Conservation (phyloP, 1,139 yeast species). For the Hyphopichia wangnamkhiaoensis region DNA sequence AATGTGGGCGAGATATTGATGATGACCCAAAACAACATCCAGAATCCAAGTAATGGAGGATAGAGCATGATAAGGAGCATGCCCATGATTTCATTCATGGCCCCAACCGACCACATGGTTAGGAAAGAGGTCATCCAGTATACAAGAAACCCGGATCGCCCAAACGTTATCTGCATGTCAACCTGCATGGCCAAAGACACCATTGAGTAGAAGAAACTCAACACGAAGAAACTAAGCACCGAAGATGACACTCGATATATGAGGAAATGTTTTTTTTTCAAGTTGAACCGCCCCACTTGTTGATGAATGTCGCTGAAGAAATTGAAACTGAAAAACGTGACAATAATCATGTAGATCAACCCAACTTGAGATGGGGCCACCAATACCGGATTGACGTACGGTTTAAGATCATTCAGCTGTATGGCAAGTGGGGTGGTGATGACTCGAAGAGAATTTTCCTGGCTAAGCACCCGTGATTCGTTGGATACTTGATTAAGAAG, state of each 20-base stretch:
- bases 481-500: constrained; percentile 8
- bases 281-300: constrained; percentile 36
- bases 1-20: constrained; percentile 40
- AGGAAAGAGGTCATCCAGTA: constrained; percentile 45
- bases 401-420: constrained; percentile 47
- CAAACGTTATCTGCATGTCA: constrained; percentile 40
- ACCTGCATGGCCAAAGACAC: constrained; percentile 47
- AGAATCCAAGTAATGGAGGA: constrained; percentile 46
- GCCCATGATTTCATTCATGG: constrained; percentile 40
- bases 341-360: constrained; percentile 68
- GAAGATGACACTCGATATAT: constrained; percentile 33
- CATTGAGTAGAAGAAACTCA: constrained; percentile 40
- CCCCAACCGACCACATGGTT: constrained; percentile 47
- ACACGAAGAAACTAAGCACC: constrained; percentile 30
- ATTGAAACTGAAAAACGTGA: constrained; percentile 60
- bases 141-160: constrained; percentile 43
- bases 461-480: constrained; percentile 13
- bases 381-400: constrained; percentile 50
- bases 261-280: constrained; percentile 31
- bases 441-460: constrained; percentile 18
- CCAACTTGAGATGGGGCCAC: constrained; percentile 75
- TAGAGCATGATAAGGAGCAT: constrained; percentile 29
- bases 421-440: constrained; percentile 40
- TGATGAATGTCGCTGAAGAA: constrained; percentile 58
- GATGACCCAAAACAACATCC: constrained; percentile 45